Evolutionary conservation across 2,329 filamentous ascomycete genomes (phyloP), one percentile per base, ranked within the genome.

Genomic region (Aureobasidium subglaciale): DNA sequence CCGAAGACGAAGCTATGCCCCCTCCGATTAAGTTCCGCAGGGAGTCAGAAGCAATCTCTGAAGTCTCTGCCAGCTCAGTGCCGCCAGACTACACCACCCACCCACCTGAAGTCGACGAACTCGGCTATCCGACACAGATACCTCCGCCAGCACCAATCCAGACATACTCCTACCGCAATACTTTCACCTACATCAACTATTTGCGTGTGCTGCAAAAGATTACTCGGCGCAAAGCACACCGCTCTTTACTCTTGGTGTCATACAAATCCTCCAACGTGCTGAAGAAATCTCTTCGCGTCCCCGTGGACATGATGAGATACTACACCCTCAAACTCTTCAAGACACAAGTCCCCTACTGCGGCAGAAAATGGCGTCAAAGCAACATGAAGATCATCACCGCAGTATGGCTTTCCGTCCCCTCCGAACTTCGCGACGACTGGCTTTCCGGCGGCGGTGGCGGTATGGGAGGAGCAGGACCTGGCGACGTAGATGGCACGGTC

Each of bases 331-430:
- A 99, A 73, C 80, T 99, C 0, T 97, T 97, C 84, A 99, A 99
- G 72, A 93, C 90, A 59, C 93, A 99, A 71, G 93, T 99, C 4
- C 93, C 93, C 1, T 99, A 96, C 76, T 97, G 92, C 70, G 92
- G 93, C 20, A 86, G 93, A 40, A 99, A 99, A 74, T 99, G 93
- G 93, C 85, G 93, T 13, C 93, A 97, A 74, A 85, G 85, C 63
- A 97, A 99, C 71, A 99, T 99, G 93, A 88, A 92, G 55, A 91
- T 97, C 66, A 99, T 99, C 67, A 99, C 93, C 0, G 90, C 91
- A 3, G 89, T 99, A 1, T 99, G 96, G 70, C 78, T 99, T 46
- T 89, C 96, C 72, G 96, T 92, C 67, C 81, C 90, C 7, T 92
- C 92, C 0, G 92, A 97, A 69, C 78, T 99, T 42, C 81, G 92